Evolutionary conservation across 23 red algal genomes (phyloP).

Genomic region (Pyropia haitanensis): DNA sequence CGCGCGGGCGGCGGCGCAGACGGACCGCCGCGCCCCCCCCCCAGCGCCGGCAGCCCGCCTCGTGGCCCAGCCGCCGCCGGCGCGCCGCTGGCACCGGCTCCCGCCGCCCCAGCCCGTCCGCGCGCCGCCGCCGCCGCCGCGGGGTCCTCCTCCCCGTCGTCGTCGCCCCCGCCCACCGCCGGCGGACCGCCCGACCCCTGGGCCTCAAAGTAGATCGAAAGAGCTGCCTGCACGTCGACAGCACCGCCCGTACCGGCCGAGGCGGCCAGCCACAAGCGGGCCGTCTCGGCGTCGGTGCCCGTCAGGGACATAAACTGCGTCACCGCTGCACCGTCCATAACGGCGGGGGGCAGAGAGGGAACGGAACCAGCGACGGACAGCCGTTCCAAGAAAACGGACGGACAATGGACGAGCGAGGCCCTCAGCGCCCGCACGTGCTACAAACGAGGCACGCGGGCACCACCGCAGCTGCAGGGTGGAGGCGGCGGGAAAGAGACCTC

Average conservation of each 20-base stretch:
- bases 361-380: not conserved
- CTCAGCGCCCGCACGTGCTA: no score
- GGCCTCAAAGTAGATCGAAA: slow-evolving; percentile 63
- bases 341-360: not conserved
- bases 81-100: slow-evolving; percentile 3
- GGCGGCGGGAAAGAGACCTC: no score
- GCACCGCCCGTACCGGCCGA: slow-evolving; percentile 10
- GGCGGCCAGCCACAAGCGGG: slow-evolving; percentile 46
- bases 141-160: slow-evolving; percentile 6
- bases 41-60: not conserved
- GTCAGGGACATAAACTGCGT: slow-evolving; percentile 61
- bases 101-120: not conserved
- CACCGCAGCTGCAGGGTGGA: no score
- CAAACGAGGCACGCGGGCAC: no score
- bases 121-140: not conserved
- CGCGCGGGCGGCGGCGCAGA: slow-evolving; percentile 1
- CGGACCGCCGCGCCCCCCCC: not conserved
- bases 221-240: slow-evolving; percentile 37
- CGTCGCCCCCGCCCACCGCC: not conserved
- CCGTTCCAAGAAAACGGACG: no score
- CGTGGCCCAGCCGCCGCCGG: slow-evolving; percentile 1
- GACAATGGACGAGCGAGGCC: no score
- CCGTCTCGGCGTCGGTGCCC: slow-evolving; percentile 39
- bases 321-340: slow-evolving; percentile 37
- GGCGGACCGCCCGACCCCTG: not conserved